Base-by-base conservation (phyloP, 768 basidiomycete genomes). In the Mrakia gelida region DNA sequence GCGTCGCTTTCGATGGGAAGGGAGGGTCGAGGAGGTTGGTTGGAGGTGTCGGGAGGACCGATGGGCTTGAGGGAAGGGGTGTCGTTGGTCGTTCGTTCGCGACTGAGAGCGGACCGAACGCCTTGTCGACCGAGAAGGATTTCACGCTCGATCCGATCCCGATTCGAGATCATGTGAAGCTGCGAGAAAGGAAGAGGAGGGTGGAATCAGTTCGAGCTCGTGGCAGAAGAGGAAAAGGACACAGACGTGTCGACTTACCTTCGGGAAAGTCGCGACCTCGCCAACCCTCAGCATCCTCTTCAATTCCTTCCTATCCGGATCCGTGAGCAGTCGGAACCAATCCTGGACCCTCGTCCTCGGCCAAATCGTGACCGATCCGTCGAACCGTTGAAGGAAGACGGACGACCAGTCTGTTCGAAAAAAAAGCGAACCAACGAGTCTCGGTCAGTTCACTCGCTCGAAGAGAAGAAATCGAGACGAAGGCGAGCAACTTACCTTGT, bases 261-360 rank as follows among this genome's bases (percentile, higher is more conserved):
- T 98, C 0, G 97, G 96, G 94, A 94, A 99, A n/a, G 97, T 92
- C 41, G 94, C 96, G 15, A 89, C 83, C 85, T 97, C 88, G 16
- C 97, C 97, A 0, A 94, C 92, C 75, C 86, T 86, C 79, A 97
- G 89, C 93, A 98, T 94, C 79, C 94, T 87, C 79, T 89, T 90
- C 75, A 99, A 86, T 83, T 98, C 93, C 11, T 85, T 82, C 10
- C 88, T 88, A 83, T 92, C 89, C 0, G 95, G 95, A 83, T 97
- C 95, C 41, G 90, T 92, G 63, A 98, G 85, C 67, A 98, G 88
- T 59, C 87, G 89, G 78, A 92, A 85, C 92, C 92, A 96, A 81
- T 95, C 92, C 91, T 93, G 73, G 4, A 59, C 32, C 11, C 92
- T 88, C 26, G 80, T 76, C 80, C 81, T 81, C 8, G 83, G 85